Conservation (phyloP, 805 yeast species). For the Candida krabiensis region DNA sequence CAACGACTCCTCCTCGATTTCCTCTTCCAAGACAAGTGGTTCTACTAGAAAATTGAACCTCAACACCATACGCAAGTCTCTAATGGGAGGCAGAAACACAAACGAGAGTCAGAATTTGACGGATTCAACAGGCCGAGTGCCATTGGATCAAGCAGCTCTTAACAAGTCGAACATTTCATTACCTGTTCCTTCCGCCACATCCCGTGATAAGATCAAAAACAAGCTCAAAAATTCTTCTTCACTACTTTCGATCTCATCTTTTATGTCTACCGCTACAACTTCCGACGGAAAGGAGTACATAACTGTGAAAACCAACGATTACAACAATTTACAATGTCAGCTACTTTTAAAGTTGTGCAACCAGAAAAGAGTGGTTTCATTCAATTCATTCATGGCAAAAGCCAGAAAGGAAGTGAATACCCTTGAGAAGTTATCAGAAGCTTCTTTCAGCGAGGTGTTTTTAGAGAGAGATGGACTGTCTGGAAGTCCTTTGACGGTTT, state of each 20-base stretch:
- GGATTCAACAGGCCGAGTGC: not conserved
- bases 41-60: slow-evolving; percentile 11
- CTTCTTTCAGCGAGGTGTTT: slow-evolving; percentile 47
- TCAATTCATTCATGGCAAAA: slow-evolving; percentile 30
- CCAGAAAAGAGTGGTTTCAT: slow-evolving; percentile 32
- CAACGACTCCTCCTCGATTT: slow-evolving; percentile 17
- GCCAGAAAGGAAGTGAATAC: slow-evolving; percentile 18
- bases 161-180: slow-evolving; percentile 50
- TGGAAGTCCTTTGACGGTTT: slow-evolving; percentile 34
- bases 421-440: slow-evolving; percentile 44
- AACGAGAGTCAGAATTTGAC: too few relatives aligned
- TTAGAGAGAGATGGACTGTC: slow-evolving; percentile 26
- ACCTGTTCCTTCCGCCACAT: slow-evolving; percentile 56
- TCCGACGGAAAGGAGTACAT: slow-evolving; percentile 18
- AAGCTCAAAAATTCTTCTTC: slow-evolving; percentile 54
- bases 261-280: slow-evolving; percentile 13
- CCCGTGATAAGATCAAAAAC: slow-evolving; percentile 53
- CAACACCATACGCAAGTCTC: slow-evolving; percentile 18
- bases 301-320: slow-evolving; percentile 35
- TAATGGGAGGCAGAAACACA: slow-evolving; percentile 3
- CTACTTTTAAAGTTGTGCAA: slow-evolving; percentile 38
- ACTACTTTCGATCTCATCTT: slow-evolving; percentile 41
- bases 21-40: slow-evolving; percentile 8
- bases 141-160: slow-evolving; percentile 12
- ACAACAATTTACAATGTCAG: slow-evolving; percentile 33